Evolutionary conservation across 1,284 basidiomycete species (phyloP).

Genomic region (Cryptococcus sp.): DNA sequence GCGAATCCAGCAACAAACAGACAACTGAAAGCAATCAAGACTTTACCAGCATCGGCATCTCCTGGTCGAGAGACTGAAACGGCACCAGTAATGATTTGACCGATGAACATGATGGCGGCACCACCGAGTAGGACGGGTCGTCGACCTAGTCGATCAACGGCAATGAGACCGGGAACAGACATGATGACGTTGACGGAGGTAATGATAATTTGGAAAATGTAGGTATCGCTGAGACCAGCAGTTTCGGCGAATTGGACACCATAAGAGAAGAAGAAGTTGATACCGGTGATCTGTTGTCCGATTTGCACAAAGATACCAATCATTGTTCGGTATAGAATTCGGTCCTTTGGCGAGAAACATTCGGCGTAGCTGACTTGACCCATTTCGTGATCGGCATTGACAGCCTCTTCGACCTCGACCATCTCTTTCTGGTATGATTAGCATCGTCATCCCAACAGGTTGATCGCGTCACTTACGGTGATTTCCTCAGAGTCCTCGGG

Average conservation of each 20-base stretch:
- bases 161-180: conserved; percentile 45
- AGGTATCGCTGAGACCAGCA: conserved; percentile 46
- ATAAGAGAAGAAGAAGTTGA: conserved; percentile 46
- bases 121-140: conserved; percentile 51
- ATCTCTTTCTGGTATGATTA: conserved; percentile 38
- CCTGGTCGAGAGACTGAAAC: conserved; percentile 38
- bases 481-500: conserved; percentile 39
- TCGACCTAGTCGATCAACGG: conserved; percentile 50
- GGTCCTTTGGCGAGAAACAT: conserved; percentile 48
- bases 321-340: conserved; percentile 47
- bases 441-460: not conserved
- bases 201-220: conserved; percentile 51
- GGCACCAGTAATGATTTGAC: conserved; percentile 51
- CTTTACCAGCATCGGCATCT: conserved; percentile 44
- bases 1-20: conserved; percentile 53
- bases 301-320: conserved; percentile 44
- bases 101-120: conserved; percentile 48
- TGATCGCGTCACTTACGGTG: conserved; percentile 24
- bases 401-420: conserved; percentile 39
- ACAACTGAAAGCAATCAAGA: conserved; percentile 52
- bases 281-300: conserved; percentile 48
- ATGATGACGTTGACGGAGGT: conserved; percentile 47
- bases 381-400: conserved; percentile 38
- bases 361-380: conserved; percentile 43
- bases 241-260: conserved; percentile 45